Evolutionary conservation across 2,329 filamentous ascomycete genomes (phyloP), one percentile per base, ranked within the genome.

Genomic region (Keithomyces neogunnii): DNA sequence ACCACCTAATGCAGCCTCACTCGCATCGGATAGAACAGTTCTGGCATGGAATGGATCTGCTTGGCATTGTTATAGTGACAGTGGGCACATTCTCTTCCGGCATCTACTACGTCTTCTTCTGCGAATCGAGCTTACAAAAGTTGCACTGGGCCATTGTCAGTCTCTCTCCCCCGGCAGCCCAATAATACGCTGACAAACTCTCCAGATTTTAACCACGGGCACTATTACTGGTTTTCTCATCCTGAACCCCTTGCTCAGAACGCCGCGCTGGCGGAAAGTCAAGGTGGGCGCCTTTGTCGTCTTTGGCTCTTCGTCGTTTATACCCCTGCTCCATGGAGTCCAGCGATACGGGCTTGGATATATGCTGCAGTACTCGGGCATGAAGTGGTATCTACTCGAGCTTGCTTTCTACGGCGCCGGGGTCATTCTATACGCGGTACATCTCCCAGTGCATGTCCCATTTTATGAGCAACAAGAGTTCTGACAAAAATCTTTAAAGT

Each of bases 31-130:
- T 55, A 7, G 54, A 56, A 42, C 52, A 52, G 7, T 56, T 56
- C 33, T 56, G 54, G 55, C 54, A 55, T 49, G 45, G 51, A 26
- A 54, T 58, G 52, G 56, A 58, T 54, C 42, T 56, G 28, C 35
- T 56, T 32, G 56, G 54, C 8, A 58, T 58, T 31, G 52, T 58
- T 7, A 47, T 56, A 19, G 51, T 54, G 8, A 56, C 51, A 1
- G 40, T 53, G 33, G 56, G 56, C 9, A 56, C 52, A 19, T 56
- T 57, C 43, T 45, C 52, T 7, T 48, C 56, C 0, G 54, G 51
- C 13, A 56, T 55, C 43, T 58, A 55, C 31, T 56, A 56, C 31
- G 51, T 56, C 13, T 56, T 48, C 48, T 47, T 52, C 42, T 58
- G 55, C 9, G 33, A 56, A 49, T 39, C 40, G 2, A n/a, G 31